Percentiles rank a stretch among this genome's conserved stretches.
phyloP scores from a whole-genome alignment of 129 eudicot genomes.

The Helichrysum umbraculigerum region DNA sequence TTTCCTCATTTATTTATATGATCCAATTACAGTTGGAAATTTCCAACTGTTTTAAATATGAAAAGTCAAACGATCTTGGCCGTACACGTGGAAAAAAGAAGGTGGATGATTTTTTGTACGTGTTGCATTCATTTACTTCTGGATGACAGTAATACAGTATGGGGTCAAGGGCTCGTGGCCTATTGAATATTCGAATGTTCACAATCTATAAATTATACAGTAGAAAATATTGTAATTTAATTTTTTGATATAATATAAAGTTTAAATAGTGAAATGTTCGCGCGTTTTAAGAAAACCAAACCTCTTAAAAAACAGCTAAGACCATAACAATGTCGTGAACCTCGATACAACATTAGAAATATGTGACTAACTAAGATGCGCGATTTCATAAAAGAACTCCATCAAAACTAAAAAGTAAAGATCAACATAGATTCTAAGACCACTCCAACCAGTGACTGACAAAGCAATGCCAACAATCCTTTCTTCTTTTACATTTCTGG shows the following conservation, averaged over 20 bases:
- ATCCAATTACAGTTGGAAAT: not conserved
- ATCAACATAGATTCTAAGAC: not conserved
- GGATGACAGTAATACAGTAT: not conserved
- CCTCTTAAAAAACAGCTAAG: not conserved
- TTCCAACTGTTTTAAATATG: slow-evolving; percentile 20
- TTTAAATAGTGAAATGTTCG: no score
- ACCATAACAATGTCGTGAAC: not conserved
- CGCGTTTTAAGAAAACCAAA: not conserved
- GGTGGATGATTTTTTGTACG: not conserved
- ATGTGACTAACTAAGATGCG: not conserved
- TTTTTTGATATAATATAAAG: no score
- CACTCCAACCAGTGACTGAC: no score
- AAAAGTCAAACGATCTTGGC: slow-evolving; percentile 28
- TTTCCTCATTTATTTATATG: slow-evolving; percentile 13
- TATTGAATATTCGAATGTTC: not conserved
- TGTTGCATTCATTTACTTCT: slow-evolving; percentile 12
- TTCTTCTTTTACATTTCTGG: no score
- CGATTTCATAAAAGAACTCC: not conserved
- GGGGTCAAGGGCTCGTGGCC: not conserved
- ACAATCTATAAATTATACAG: not conserved
- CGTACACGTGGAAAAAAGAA: slow-evolving; percentile 26
- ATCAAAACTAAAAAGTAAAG: not conserved
- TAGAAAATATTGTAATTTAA: not conserved
- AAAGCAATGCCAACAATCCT: no score
- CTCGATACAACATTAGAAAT: not conserved